Conservation (phyloP, 768 basidiomycete genomes). For the Serendipita indica region DNA sequence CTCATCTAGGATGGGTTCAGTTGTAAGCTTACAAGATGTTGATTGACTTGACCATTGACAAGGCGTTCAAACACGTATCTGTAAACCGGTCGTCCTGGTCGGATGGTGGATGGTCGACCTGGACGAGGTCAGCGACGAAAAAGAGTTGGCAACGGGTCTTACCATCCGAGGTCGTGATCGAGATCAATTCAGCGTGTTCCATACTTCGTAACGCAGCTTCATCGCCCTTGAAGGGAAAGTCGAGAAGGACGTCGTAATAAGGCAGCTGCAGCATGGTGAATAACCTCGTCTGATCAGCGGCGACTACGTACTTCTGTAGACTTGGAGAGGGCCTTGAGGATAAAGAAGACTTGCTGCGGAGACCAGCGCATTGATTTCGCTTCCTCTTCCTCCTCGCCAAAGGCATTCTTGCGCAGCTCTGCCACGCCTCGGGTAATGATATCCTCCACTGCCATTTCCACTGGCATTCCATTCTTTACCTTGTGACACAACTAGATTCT, state of each 20-base stretch:
- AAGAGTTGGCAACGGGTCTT: slow-evolving; percentile 12
- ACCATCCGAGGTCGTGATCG: slow-evolving; percentile 66
- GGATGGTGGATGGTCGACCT: slow-evolving; percentile 74
- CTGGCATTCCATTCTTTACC: slow-evolving; percentile 52
- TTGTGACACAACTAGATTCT: slow-evolving; percentile 62
- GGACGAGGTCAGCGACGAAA: slow-evolving; percentile 2
- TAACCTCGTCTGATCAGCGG: not conserved
- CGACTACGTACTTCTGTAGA: slow-evolving; percentile 35
- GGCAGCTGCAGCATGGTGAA: slow-evolving; percentile 36
- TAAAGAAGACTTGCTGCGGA: slow-evolving; percentile 72
- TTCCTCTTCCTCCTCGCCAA: slow-evolving; percentile 85
- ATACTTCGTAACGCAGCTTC: slow-evolving; percentile 65
- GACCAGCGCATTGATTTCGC: slow-evolving; percentile 73
- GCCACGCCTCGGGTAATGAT: slow-evolving; percentile 65
- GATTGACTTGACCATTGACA: slow-evolving; percentile 43
- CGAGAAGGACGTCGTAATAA: slow-evolving; percentile 67
- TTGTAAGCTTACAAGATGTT: not conserved
- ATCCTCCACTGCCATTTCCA: slow-evolving; percentile 79
- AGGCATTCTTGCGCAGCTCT: slow-evolving; percentile 80
- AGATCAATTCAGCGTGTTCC: slow-evolving; percentile 81
- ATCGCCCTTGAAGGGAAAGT: slow-evolving; percentile 86
- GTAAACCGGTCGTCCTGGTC: slow-evolving; percentile 84
- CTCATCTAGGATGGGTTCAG: slow-evolving; percentile 38
- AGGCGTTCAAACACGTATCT: slow-evolving; percentile 72
- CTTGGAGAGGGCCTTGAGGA: slow-evolving; percentile 59